Evolutionary conservation across 2,329 filamentous ascomycete species (phyloP).

Genomic region (Fusarium aywerte): DNA sequence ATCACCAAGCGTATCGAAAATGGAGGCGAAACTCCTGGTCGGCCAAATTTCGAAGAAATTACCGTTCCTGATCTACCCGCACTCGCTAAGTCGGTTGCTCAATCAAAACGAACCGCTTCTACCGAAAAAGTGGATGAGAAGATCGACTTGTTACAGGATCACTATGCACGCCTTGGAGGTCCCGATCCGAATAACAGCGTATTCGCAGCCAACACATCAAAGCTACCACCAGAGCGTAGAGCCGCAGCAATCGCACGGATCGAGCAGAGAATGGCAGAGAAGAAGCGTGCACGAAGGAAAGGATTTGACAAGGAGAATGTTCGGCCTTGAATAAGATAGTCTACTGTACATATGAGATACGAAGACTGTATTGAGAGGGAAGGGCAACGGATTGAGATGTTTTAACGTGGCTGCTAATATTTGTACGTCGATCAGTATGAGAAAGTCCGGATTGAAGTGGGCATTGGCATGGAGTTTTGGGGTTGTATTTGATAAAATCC

Average conservation of each 20-base stretch:
- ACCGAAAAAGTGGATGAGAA: slow-evolving; percentile 47
- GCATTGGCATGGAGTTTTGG: slow-evolving; percentile 44
- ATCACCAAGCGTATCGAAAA: slow-evolving; percentile 47
- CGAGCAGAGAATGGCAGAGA: slow-evolving; percentile 64
- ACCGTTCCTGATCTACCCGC: slow-evolving; percentile 45
- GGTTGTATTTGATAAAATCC: slow-evolving; percentile 19
- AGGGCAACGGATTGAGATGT: slow-evolving; percentile 28
- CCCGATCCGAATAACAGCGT: slow-evolving; percentile 50
- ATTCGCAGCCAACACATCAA: slow-evolving; percentile 54
- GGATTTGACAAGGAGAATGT: slow-evolving; percentile 64
- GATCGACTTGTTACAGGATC: slow-evolving; percentile 59
- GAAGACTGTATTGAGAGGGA: slow-evolving; percentile 13
- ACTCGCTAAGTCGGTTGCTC: slow-evolving; percentile 41
- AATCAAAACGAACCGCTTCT: slow-evolving; percentile 21
- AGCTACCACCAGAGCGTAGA: slow-evolving; percentile 62
- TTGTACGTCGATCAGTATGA: slow-evolving; percentile 12
- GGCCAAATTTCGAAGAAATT: slow-evolving; percentile 39
- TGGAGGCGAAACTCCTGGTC: slow-evolving; percentile 43
- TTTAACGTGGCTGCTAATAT: slow-evolving; percentile 21
- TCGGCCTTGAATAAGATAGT: slow-evolving; percentile 47
- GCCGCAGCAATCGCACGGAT: slow-evolving; percentile 66
- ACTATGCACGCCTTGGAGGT: slow-evolving; percentile 58
- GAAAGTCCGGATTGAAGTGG: slow-evolving; percentile 14
- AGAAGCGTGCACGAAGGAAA: slow-evolving; percentile 52
- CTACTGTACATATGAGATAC: slow-evolving; percentile 20